Evolutionary conservation across 805 yeast genomes (phyloP).

Genomic region (Scheffersomyces coipomensis): DNA sequence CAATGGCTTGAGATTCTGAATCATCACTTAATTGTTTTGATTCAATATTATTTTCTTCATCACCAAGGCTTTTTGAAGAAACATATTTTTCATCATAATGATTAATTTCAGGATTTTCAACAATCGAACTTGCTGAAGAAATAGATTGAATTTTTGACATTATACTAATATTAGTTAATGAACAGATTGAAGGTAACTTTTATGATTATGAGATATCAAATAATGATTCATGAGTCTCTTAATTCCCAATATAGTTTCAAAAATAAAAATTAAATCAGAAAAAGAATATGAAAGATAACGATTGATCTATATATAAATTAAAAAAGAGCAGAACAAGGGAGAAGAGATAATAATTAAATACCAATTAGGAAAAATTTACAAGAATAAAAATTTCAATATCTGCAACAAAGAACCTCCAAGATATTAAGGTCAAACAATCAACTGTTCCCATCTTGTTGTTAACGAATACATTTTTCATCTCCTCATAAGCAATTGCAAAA

Average conservation of each 20-base stretch:
- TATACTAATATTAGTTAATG: constrained; percentile 1
- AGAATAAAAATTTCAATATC: not conserved
- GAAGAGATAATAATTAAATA: too few relatives aligned
- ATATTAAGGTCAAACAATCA: too few relatives aligned
- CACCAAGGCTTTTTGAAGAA: constrained; percentile 6
- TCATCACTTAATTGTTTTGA: not conserved
- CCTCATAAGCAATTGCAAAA: too few relatives aligned
- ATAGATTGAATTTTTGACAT: not conserved
- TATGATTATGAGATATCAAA: constrained; percentile 5
- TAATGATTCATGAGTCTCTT: constrained; percentile 4
- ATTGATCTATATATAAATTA: constrained; percentile 1
- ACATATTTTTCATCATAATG: not conserved
- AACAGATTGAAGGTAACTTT: constrained; percentile 9
- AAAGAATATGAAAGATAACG: constrained; percentile 2
- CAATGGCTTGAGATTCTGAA: not conserved
- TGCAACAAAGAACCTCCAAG: too few relatives aligned
- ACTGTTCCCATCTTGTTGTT: too few relatives aligned
- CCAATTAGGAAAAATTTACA: not conserved
- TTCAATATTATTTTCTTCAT: constrained; percentile 4
- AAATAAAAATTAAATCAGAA: too few relatives aligned
- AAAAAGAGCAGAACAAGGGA: constrained; percentile 5
- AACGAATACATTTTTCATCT: too few relatives aligned
- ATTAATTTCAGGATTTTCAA: not conserved
- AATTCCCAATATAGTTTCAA: too few relatives aligned
- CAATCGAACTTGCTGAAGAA: not conserved